A percentile compares a stretch with the other conserved stretches of the same genome.
Evolutionary conservation across 2,329 filamentous ascomycete species (phyloP).

Genomic region (Xylaria hypoxylon): DNA sequence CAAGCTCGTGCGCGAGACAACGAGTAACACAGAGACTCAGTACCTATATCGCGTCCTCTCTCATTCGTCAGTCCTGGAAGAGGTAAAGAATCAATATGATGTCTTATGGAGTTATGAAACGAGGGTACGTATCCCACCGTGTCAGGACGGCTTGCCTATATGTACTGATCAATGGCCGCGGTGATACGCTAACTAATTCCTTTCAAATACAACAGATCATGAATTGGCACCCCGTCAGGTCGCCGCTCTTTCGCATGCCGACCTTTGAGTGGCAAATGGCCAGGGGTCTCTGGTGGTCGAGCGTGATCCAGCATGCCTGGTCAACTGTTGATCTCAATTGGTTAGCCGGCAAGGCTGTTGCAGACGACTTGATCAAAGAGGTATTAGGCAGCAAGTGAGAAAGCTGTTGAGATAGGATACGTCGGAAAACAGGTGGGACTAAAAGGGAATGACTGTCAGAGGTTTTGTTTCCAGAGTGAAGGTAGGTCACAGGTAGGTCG

Average conservation of each 20-base stretch:
- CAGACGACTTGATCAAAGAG: constrained; percentile 2
- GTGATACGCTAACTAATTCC: neutral
- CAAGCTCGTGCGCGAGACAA: constrained; percentile 4
- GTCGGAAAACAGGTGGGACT: no score
- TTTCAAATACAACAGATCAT: neutral
- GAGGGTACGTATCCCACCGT: neutral
- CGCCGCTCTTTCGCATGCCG: neutral
- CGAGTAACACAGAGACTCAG: neutral
- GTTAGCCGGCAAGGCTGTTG: constrained; percentile 3
- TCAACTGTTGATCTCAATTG: constrained; percentile 13
- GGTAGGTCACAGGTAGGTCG: no score
- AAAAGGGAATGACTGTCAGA: no score
- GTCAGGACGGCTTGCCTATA: neutral
- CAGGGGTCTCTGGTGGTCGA: constrained; percentile 1
- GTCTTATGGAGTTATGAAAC: constrained; percentile 2
- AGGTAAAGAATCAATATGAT: neutral
- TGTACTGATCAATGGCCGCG: no score
- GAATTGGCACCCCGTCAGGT: neutral
- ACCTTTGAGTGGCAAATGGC: neutral
- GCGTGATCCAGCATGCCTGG: constrained; percentile 5
- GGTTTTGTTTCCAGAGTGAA: no score
- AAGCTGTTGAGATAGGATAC: neutral
- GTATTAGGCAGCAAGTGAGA: neutral
- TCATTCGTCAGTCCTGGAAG: neutral
- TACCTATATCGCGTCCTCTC: constrained; percentile 11